Conservation (phyloP, 2,329 filamentous ascomycete species). For the Fusarium mangiferae region DNA sequence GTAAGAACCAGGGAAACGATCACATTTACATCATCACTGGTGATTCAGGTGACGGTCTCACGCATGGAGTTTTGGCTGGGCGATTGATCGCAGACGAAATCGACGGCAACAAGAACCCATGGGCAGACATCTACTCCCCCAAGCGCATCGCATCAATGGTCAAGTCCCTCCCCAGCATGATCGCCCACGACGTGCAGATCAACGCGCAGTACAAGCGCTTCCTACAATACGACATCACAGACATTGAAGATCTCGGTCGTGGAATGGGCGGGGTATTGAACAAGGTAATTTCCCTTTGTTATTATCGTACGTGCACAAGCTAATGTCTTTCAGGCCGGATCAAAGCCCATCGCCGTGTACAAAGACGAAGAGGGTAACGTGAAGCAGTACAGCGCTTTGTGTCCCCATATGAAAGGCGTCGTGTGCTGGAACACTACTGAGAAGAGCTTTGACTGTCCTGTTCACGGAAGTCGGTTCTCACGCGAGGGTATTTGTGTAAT, state of each 20-base stretch:
- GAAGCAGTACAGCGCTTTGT: constrained; percentile 63
- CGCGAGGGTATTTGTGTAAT: constrained; percentile 33
- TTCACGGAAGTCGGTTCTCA: constrained; percentile 54
- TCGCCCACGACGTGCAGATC: constrained; percentile 64
- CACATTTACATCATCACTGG: constrained; percentile 65
- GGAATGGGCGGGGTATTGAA: constrained; percentile 65
- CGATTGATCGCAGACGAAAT: constrained; percentile 65
- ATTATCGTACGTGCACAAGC: not conserved
- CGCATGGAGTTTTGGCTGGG: constrained; percentile 64
- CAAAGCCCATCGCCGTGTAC: constrained; percentile 64
- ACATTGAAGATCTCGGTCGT: constrained; percentile 64
- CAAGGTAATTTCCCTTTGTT: constrained; percentile 28
- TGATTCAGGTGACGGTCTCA: constrained; percentile 67
- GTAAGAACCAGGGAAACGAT: constrained; percentile 62
- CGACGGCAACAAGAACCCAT: constrained; percentile 58
- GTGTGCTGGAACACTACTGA: constrained; percentile 66
- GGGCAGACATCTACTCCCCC: constrained; percentile 62
- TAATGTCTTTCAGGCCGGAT: constrained; percentile 2
- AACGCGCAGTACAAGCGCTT: constrained; percentile 67
- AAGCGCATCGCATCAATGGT: constrained; percentile 57
- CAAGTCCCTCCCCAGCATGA: constrained; percentile 57
- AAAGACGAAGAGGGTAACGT: constrained; percentile 64
- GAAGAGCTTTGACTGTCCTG: constrained; percentile 66
- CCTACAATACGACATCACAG: constrained; percentile 62
- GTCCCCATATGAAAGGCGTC: constrained; percentile 65